These are phyloP conservation scores for Fraxinus floribunda DNA, from an alignment of 305 asterid genomes.

Conservation along the genomic window DNA sequence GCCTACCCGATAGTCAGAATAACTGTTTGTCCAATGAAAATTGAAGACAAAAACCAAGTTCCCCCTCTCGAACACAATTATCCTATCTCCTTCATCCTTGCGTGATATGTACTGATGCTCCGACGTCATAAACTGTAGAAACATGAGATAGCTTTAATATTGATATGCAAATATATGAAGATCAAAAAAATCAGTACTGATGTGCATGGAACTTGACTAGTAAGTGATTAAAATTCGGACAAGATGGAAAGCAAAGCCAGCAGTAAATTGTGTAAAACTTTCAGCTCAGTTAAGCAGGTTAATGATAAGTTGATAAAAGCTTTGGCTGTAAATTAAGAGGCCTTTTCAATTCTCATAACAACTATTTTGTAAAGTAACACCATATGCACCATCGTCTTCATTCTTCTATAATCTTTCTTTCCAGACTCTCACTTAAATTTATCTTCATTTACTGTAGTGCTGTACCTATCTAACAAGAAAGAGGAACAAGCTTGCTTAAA, in stretches of 20 bases:
- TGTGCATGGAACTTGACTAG: neutral
- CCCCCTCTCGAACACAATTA: slow-evolving; percentile 80
- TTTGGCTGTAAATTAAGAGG: neutral
- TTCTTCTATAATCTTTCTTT: neutral
- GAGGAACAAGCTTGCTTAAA: neutral
- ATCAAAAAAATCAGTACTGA: slow-evolving; percentile 7
- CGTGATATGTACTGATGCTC: slow-evolving; percentile 86
- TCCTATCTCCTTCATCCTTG: slow-evolving; percentile 78
- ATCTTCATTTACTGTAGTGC: neutral
- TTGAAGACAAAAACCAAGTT: slow-evolving; percentile 84
- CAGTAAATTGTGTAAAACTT: neutral
- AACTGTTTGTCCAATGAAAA: slow-evolving; percentile 85
- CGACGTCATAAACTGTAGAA: slow-evolving; percentile 93
- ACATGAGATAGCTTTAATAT: neutral
- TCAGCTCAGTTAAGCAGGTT: neutral
- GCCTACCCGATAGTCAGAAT: slow-evolving; percentile 79
- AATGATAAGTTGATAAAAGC: neutral
- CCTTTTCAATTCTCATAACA: neutral
- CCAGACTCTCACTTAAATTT: neutral
- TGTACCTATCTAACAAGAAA: neutral
- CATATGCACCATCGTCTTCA: neutral
- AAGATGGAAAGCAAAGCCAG: slow-evolving; percentile 6
- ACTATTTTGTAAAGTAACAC: neutral
- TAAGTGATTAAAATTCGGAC: neutral
- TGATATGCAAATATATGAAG: neutral